Conservation (phyloP, 305 asterid genomes). For the Solanum aculeatissimum region DNA sequence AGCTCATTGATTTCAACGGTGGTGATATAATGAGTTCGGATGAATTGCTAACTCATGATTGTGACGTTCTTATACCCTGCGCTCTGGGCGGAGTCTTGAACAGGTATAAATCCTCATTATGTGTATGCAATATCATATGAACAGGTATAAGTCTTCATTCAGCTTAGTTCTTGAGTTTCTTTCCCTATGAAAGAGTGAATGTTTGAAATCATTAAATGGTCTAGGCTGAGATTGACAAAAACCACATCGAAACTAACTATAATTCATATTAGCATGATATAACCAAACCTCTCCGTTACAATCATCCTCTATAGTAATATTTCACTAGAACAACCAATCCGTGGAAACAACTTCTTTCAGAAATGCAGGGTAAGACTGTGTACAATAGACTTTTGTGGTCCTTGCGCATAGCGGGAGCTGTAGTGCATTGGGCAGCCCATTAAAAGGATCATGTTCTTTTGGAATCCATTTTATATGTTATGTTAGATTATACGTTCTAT, state of each 20-base stretch:
- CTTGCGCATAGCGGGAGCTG: no score
- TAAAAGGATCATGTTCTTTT: neutral
- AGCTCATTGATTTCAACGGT: conserved; percentile 41
- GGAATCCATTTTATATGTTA: neutral
- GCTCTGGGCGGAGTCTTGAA: conserved; percentile 91
- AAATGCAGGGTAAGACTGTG: no score
- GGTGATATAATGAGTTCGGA: conserved; percentile 58
- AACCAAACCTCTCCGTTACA: neutral
- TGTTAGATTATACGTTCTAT: neutral
- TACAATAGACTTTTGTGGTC: no score
- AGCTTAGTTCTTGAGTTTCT: neutral
- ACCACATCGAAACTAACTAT: neutral
- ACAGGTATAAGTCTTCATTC: conserved; percentile 27
- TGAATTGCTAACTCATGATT: conserved; percentile 56
- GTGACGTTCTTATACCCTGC: conserved; percentile 86
- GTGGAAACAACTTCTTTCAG: no score
- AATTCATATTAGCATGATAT: neutral
- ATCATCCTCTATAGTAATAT: neutral
- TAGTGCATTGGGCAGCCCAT: no score
- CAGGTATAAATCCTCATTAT: conserved; percentile 22
- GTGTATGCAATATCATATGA: neutral
- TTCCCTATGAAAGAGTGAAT: neutral
- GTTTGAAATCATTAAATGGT: neutral
- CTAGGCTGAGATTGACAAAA: neutral
- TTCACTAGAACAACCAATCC: neutral